Evolutionary conservation across 768 basidiomycete genomes (phyloP).

Genomic region (Rhodotorula sphaerocarpa): DNA sequence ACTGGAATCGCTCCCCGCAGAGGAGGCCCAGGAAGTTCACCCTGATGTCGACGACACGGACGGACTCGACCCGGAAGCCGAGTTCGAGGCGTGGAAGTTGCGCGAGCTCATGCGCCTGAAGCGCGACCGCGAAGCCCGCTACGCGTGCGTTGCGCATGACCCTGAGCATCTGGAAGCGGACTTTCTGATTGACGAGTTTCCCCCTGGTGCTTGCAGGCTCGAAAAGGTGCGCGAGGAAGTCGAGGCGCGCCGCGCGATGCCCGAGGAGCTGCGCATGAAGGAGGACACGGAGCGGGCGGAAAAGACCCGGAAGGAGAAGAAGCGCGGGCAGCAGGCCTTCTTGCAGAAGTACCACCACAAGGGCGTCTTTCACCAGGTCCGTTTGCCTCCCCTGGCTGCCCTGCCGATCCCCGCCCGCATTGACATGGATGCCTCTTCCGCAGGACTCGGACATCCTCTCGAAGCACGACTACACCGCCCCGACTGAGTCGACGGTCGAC

Average conservation of each 20-base stretch:
- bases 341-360: conserved; percentile 99
- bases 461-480: conserved; percentile 76
- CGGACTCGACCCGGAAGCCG: conserved; percentile 73
- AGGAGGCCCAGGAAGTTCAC: conserved; percentile 73
- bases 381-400: conserved; percentile 29
- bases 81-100: conserved; percentile 94
- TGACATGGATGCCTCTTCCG: neutral
- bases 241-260: conserved; percentile 80
- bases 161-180: no score
- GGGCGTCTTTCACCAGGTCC: conserved; percentile 93
- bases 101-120: conserved; percentile 89
- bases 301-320: conserved; percentile 69
- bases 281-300: conserved; percentile 85
- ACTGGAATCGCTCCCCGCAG: conserved; percentile 46
- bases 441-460: conserved; percentile 82
- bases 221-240: conserved; percentile 85
- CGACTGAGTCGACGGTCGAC: conserved; percentile 79
- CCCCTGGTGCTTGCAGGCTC: no score
- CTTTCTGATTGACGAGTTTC: no score
- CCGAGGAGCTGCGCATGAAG: conserved; percentile 81
- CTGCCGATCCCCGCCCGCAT: neutral
- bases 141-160: conserved; percentile 45
- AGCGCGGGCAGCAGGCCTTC: conserved; percentile 50
- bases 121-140: conserved; percentile 80
- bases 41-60: conserved; percentile 94